Evolutionary conservation across 768 basidiomycete species (phyloP), one percentile per base, ranked within the genome.

Genomic region (Hypsizygus marmoreus): DNA sequence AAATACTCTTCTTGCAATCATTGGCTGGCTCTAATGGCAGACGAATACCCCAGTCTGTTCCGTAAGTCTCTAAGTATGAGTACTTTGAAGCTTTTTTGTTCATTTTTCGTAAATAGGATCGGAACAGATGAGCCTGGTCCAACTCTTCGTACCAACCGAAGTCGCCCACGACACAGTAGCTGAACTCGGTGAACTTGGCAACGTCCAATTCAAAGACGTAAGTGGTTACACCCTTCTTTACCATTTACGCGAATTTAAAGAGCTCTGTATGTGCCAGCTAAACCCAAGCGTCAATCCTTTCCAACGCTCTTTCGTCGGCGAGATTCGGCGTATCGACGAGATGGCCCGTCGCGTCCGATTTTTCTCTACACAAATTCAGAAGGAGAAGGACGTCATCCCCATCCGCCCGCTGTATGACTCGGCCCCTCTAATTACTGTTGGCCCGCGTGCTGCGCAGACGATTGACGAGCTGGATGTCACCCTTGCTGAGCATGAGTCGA

Each of bases 181-280:
- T 41, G 93, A 95, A 64, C 82, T 99, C 13, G 97, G 92, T 55
- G 93, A 97, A 67, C 82, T 97, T 33, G 93, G 95, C 35, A 80
- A 95, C 67, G 88, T 98, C 20, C 93, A 98, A 64, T 97, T 98
- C 71, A 95, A 95, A 72, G 97, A 99, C 70, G 93, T 95, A 57
- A 56, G 88, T 53, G 11, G 6, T 17, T 13, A 26, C 19, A 23
- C 8, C 24, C 12, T 45, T 10, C 40, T 52, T 8, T 24, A 22
- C 28, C 25, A 9, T 6, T 25, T 13, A 35, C 29, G 20, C 26
- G 20, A 34, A 10, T 24, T 30, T 45, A 55, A 50, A 45, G 31
- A 40, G 48, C 22, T 24, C 14, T 44, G n/a, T n/a, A 24, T 29
- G 43, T 19, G 19, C 4, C 62, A 98, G 95, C 72, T 98, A 56